Percentiles rank a stretch among this genome's conserved stretches.
phyloP scores from a whole-genome alignment of 306 rosid species.

The Vicia faba region DNA sequence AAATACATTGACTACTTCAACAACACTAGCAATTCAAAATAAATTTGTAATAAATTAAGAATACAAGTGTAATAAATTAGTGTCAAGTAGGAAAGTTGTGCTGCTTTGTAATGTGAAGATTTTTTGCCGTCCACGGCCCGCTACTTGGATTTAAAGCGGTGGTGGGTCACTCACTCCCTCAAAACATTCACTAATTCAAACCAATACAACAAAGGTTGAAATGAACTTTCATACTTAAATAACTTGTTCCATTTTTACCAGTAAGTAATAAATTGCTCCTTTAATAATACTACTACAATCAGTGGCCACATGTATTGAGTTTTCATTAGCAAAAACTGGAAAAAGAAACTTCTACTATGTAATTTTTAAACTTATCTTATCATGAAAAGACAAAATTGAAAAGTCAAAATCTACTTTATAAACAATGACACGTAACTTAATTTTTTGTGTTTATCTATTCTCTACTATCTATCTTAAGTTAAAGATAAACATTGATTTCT shows the following conservation, averaged over 20 bases:
- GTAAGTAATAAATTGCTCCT: background rate
- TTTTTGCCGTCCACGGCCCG: constrained; percentile 59
- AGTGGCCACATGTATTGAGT: background rate
- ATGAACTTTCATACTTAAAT: background rate
- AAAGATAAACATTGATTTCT: constrained; percentile 1
- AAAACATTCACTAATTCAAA: constrained; percentile 26
- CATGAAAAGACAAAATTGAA: constrained; percentile 26
- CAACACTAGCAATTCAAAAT: background rate
- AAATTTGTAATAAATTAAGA: background rate
- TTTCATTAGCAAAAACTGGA: background rate
- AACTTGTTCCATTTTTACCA: background rate
- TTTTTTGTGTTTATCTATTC: constrained; percentile 12
- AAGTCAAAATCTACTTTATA: constrained; percentile 29
- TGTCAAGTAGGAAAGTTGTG: background rate
- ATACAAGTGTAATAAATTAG: too few relatives aligned
- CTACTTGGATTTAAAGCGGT: constrained; percentile 23
- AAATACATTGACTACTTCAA: constrained; percentile 15
- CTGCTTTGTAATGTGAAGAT: background rate
- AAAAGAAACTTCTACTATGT: background rate
- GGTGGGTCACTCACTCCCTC: constrained; percentile 17
- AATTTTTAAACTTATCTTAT: constrained; percentile 15
- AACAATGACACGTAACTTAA: constrained; percentile 32
- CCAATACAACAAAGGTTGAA: background rate
- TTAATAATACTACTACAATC: background rate
- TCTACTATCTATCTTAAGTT: background rate